These are phyloP conservation scores for Spiraea crenata DNA, from an alignment of 331 rosid genomes.

Conservation along the genomic window DNA sequence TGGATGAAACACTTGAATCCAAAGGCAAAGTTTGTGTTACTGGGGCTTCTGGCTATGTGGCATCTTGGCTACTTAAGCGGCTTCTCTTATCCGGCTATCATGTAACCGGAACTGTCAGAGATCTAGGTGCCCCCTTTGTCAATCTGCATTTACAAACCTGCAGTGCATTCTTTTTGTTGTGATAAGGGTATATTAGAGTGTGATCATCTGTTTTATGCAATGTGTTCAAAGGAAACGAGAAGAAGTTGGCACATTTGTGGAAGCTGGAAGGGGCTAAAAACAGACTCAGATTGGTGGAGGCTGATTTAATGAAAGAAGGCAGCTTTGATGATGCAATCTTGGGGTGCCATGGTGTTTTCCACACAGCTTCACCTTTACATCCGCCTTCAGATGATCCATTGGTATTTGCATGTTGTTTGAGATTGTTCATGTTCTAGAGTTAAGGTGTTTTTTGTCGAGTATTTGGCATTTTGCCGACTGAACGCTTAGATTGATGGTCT, in stretches of 20 bases:
- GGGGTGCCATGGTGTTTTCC: constrained; percentile 88
- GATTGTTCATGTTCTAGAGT: no score
- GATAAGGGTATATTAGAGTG: background rate
- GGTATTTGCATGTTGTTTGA: constrained; percentile 33
- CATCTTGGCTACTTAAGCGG: constrained; percentile 77
- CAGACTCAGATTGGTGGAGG: constrained; percentile 62
- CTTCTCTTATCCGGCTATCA: constrained; percentile 73
- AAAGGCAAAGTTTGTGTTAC: constrained; percentile 76
- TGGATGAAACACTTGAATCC: constrained; percentile 31
- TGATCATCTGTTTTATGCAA: background rate
- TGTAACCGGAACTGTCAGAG: constrained; percentile 78
- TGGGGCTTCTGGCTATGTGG: constrained; percentile 82
- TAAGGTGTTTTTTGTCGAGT: no score
- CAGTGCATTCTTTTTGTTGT: background rate
- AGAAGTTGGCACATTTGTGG: constrained; percentile 67
- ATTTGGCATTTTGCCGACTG: no score
- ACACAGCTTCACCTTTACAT: constrained; percentile 83
- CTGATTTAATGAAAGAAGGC: constrained; percentile 62
- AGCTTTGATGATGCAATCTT: constrained; percentile 76
- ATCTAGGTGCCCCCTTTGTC: constrained; percentile 46
- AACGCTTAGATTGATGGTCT: no score
- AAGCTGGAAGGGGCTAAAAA: constrained; percentile 79
- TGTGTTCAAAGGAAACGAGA: constrained; percentile 44
- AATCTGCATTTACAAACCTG: background rate
- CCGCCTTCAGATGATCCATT: constrained; percentile 58